Percentiles rank a stretch among this genome's conserved stretches.
Conservation (phyloP, 2,329 filamentous ascomycete species). For the Calonectria hawksworthii region DNA sequence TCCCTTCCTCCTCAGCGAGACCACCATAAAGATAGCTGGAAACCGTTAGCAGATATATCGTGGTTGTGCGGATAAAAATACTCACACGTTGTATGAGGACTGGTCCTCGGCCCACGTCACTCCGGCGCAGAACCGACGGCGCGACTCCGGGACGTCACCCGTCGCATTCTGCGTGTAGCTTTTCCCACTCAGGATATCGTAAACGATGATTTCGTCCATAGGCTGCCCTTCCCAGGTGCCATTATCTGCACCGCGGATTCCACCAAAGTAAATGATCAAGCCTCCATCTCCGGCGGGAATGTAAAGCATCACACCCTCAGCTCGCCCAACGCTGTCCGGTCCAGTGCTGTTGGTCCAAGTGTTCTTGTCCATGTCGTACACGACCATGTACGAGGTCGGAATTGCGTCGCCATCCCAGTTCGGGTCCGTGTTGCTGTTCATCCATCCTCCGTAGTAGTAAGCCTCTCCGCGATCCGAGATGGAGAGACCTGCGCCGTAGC, state of each 20-base stretch:
- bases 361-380: constrained; percentile 68
- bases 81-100: constrained; percentile 76
- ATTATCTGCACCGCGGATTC: constrained; percentile 64
- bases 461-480: constrained; percentile 68
- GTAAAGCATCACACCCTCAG: constrained; percentile 72
- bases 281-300: constrained; percentile 72
- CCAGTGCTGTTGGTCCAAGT: constrained; percentile 67
- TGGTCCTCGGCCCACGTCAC: constrained; percentile 70
- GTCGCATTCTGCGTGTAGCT: constrained; percentile 72
- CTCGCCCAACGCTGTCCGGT: constrained; percentile 66
- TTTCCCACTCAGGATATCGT: constrained; percentile 69
- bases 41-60: constrained; percentile 9
- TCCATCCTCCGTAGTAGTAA: constrained; percentile 75
- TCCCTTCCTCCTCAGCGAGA: constrained; percentile 60
- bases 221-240: constrained; percentile 60
- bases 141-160: constrained; percentile 64
- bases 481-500: constrained; percentile 70
- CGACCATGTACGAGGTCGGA: constrained; percentile 66
- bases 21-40: constrained; percentile 74
- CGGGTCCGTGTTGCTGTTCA: constrained; percentile 66
- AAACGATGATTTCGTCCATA: constrained; percentile 68
- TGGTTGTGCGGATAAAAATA: background rate
- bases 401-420: constrained; percentile 62
- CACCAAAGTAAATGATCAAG: constrained; percentile 74
- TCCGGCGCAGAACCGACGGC: constrained; percentile 73